Percentiles rank a stretch among this genome's conserved stretches.
Conservation (phyloP, 179 eudicot species). For the Patellifolia procumbens region DNA sequence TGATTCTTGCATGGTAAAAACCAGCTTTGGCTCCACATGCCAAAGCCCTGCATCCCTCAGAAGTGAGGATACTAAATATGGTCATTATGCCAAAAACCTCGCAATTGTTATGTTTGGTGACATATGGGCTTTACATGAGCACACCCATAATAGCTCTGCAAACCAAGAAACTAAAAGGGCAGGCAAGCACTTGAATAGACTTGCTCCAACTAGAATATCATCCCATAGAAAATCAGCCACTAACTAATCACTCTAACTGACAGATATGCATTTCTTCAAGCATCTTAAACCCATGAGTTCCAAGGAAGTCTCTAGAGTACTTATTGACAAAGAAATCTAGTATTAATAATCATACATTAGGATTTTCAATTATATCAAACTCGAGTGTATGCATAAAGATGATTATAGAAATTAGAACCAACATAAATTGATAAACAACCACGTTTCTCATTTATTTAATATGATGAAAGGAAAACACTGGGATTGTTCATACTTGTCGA, state of each 20-base stretch:
- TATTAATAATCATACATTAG: neutral
- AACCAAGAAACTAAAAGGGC: neutral
- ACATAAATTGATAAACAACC: neutral
- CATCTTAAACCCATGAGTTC: neutral
- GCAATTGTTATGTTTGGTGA: neutral
- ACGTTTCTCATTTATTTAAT: neutral
- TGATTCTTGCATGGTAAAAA: neutral
- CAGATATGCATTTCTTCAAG: neutral
- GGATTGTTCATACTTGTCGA: conserved; percentile 71
- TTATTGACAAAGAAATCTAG: neutral
- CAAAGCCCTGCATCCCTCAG: neutral
- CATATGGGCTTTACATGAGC: neutral
- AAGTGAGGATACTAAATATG: neutral
- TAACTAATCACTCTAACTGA: neutral
- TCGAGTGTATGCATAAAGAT: neutral
- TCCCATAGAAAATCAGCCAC: neutral
- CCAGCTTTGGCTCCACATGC: neutral
- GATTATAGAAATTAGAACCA: neutral
- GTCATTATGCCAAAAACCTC: conserved; percentile 1
- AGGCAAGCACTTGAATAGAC: neutral
- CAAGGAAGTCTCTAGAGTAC: neutral
- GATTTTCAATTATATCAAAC: neutral
- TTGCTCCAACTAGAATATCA: neutral
- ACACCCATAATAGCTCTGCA: neutral
- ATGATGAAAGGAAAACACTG: conserved; percentile 4